Evolutionary conservation across 208 protist species (phyloP), one percentile per base, ranked within the genome.

Genomic region (Trypanosoma melophagium): DNA sequence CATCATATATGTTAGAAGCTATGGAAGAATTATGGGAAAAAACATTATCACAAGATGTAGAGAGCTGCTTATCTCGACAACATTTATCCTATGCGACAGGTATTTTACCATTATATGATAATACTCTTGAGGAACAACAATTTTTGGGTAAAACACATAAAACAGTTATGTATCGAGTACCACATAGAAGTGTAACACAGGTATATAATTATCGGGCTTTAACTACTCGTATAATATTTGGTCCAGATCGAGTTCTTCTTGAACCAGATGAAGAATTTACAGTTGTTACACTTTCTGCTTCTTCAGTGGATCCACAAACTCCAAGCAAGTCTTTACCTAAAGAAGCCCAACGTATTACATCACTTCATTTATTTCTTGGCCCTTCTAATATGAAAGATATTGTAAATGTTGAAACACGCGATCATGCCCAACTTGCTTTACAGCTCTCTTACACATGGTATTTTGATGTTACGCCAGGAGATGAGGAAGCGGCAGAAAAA

Each of bases 321-420:
- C 92, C 96, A 53, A 81, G 59, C 41, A 80, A 80, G 65, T 93
- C 85, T 69, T 64, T 87, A 44, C 83, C 91, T 4, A 94, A 96
- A 74, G 71, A 88, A 57, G 42, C 81, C 1, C 63, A 82, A 44
- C 69, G 64, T 63, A 93, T 94, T 73, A 86, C 79, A 19, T 65
- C 91, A 14, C 80, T 96, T 25, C 89, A 92, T 62, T 73, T 96
- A 47, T 96, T 92, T 65, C 79, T 96, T 12, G 97, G 97, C 24
- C 97, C 96, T 25, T 97, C 97, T 52, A 98, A 95, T 67, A 96
- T 96, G 90, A 94, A 90, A 9, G 97, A 98, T 74, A 80, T 98
- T 28, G 89, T 98, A 59, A 83, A 82, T 56, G 93, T 96, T 25
- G 83, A 94, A 67, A 96, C 93, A 35, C 74, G 88, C 19, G 93